A percentile compares a stretch with the other conserved stretches of the same genome.
phyloP scores from a whole-genome alignment of 352 stramenopile genomes.

The Blastocystis sp. region DNA sequence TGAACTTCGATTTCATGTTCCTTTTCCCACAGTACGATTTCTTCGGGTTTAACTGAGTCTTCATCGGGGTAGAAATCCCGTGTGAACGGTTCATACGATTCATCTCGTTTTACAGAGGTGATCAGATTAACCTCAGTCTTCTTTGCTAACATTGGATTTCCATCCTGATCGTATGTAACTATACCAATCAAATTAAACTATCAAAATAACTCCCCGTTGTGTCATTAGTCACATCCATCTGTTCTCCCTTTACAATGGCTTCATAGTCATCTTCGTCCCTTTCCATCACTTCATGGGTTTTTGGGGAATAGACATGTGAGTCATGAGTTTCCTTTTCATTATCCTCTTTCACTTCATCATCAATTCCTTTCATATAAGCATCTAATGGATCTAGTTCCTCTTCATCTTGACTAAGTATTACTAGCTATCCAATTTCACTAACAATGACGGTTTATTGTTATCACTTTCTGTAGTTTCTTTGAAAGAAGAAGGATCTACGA shows the following conservation, averaged over 20 bases:
- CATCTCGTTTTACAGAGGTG: slow-evolving; percentile 6
- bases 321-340: neutral
- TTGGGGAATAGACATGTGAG: neutral
- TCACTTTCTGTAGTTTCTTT: neutral
- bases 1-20: slow-evolving; percentile 46
- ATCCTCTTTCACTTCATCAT: neutral
- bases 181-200: slow-evolving; percentile 4
- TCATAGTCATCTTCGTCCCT: slow-evolving; percentile 49
- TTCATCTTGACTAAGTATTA: neutral
- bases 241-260: slow-evolving; percentile 19
- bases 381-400: slow-evolving; percentile 60
- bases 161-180: slow-evolving; percentile 61
- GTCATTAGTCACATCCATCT: neutral
- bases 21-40: neutral
- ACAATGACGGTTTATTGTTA: neutral
- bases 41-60: neutral
- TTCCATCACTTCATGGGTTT: slow-evolving; percentile 51
- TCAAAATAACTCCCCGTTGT: neutral
- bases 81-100: neutral
- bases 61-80: slow-evolving; percentile 33
- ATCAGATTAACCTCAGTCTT: slow-evolving; percentile 32
- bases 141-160: slow-evolving; percentile 14
- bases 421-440: neutral
- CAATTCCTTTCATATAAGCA: slow-evolving; percentile 56
- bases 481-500: neutral